Conservation (phyloP, 805 yeast genomes). For the Cyberlindnera galapagoensis region DNA sequence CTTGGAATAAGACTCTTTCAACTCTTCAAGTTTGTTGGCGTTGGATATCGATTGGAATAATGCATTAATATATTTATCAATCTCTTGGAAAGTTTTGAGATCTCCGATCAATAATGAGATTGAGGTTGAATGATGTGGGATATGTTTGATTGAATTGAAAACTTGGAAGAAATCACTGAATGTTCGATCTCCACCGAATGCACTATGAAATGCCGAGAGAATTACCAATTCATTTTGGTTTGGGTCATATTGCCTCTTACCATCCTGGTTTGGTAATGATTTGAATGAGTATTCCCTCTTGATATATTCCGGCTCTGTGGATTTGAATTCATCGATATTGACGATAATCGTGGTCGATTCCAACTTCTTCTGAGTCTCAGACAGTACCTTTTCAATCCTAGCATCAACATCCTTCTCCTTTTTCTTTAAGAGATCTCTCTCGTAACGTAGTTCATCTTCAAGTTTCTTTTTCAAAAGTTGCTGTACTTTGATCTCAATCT, state of each 20-base stretch:
- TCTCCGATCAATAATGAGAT: constrained; percentile 14
- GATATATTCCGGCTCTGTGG: constrained; percentile 2
- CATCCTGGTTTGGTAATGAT: constrained; percentile 3
- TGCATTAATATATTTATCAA: constrained; percentile 5
- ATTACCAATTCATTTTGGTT: constrained; percentile 12
- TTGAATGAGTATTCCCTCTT: constrained; percentile 9
- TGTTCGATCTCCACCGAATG: constrained; percentile 10
- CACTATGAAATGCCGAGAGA: constrained; percentile 9
- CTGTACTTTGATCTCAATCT: constrained; percentile 14
- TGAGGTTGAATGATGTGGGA: constrained; percentile 11
- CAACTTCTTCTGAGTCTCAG: constrained; percentile 1
- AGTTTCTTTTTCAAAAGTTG: constrained; percentile 16
- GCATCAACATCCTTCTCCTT: constrained; percentile 1
- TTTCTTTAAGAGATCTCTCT: constrained; percentile 8
- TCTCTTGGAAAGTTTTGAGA: constrained; percentile 2
- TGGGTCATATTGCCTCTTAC: constrained; percentile 6
- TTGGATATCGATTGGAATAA: constrained; percentile 6
- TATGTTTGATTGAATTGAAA: constrained; percentile 5
- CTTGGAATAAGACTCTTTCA: constrained; percentile 14
- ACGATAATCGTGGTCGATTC: constrained; percentile 2
- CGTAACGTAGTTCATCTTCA: constrained; percentile 8
- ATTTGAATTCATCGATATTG: neutral
- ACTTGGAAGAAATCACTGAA: constrained; percentile 12
- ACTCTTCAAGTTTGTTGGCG: neutral
- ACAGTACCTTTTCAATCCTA: constrained; percentile 1